These are phyloP conservation scores for Lecanosticta acicola DNA, from an alignment of 2,329 filamentous ascomycete genomes.

Conservation along the genomic window DNA sequence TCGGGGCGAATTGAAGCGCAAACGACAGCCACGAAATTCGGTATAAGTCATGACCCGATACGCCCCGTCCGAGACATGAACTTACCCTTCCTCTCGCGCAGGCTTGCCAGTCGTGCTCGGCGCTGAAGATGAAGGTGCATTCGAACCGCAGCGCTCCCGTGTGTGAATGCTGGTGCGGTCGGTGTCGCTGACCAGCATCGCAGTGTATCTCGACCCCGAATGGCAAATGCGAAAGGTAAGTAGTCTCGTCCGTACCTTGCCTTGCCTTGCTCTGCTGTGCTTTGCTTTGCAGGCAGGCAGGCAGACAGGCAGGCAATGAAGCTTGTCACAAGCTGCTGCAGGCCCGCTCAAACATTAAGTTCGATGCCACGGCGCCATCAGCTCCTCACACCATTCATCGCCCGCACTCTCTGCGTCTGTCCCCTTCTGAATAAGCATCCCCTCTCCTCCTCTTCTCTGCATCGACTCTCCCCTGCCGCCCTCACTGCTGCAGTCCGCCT, in stretches of 20 bases:
- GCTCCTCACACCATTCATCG: neutral
- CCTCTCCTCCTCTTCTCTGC: neutral
- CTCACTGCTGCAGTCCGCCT: too few relatives aligned
- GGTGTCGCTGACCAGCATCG: neutral
- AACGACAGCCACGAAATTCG: constrained; percentile 28
- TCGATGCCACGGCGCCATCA: too few relatives aligned
- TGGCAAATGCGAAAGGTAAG: constrained; percentile 23
- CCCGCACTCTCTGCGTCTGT: neutral
- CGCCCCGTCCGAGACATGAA: too few relatives aligned
- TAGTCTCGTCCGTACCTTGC: neutral
- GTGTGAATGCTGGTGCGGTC: neutral
- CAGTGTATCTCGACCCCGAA: constrained; percentile 15
- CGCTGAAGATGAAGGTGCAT: constrained; percentile 26
- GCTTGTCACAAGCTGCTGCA: too few relatives aligned
- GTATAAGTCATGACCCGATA: too few relatives aligned
- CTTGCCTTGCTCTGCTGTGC: neutral
- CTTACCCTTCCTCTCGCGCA: too few relatives aligned
- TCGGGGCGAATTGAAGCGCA: constrained; percentile 17
- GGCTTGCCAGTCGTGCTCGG: constrained; percentile 26
- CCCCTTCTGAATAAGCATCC: too few relatives aligned
- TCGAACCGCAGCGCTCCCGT: neutral
- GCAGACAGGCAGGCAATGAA: too few relatives aligned
- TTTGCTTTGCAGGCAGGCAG: neutral
- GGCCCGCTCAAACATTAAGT: too few relatives aligned
- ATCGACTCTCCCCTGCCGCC: neutral